A percentile compares a stretch with the other conserved stretches of the same genome.
Evolutionary conservation across 2,329 filamentous ascomycete species (phyloP).

Genomic region (Epichloe scottii): DNA sequence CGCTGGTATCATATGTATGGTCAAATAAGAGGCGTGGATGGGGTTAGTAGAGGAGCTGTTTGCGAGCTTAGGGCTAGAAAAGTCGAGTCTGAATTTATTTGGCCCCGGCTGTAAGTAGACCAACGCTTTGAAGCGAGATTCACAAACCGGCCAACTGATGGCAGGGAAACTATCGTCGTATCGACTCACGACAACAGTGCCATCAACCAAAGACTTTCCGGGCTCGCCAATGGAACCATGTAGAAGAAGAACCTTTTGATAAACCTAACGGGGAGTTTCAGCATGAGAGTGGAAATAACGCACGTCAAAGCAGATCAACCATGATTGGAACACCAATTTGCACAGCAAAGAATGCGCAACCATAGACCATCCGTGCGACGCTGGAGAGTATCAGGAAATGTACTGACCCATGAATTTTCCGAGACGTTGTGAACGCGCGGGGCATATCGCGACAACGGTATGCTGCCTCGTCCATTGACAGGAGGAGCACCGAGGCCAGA

Average conservation of each 20-base stretch:
- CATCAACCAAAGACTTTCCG: constrained; percentile 56
- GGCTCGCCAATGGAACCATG: constrained; percentile 71
- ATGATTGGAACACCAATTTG: neutral
- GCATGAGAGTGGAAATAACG: neutral
- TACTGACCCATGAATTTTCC: constrained; percentile 73
- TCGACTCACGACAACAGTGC: constrained; percentile 65
- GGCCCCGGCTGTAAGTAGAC: constrained; percentile 84
- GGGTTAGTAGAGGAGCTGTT: constrained; percentile 53
- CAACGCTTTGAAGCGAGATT: constrained; percentile 84
- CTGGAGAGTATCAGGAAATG: neutral
- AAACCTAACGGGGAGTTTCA: constrained; percentile 47
- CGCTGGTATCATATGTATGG: constrained; percentile 75
- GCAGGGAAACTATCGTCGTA: constrained; percentile 77
- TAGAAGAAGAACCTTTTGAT: constrained; percentile 79
- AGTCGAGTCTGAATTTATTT: constrained; percentile 81
- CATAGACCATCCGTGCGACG: neutral
- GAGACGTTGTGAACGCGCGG: constrained; percentile 67
- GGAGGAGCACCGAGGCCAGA: constrained; percentile 45
- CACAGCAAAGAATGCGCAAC: neutral
- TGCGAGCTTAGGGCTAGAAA: constrained; percentile 68
- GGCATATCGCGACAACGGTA: constrained; percentile 64
- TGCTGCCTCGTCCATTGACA: constrained; percentile 39
- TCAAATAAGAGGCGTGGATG: constrained; percentile 67
- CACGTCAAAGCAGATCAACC: neutral
- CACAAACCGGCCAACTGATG: constrained; percentile 73